Evolutionary conservation across 2,329 filamentous ascomycete species (phyloP).

Genomic region (Botrytis byssoidea): DNA sequence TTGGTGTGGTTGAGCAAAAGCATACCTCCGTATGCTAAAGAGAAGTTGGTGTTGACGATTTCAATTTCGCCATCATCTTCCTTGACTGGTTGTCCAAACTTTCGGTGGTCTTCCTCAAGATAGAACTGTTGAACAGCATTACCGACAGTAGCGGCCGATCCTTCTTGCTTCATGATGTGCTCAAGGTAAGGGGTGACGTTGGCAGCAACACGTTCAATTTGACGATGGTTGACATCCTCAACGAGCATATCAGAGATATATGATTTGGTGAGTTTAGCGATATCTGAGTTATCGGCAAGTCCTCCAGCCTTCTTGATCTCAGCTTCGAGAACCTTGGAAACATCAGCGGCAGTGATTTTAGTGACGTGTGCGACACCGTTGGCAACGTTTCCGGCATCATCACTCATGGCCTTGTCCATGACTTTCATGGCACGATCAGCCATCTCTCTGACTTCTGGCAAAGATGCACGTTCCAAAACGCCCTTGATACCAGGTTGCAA

Average conservation of each 20-base stretch:
- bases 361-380: conserved; percentile 45
- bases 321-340: conserved; percentile 70
- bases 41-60: conserved; percentile 98
- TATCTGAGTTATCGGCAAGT: conserved; percentile 58
- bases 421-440: conserved; percentile 78
- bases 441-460: conserved; percentile 91
- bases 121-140: conserved; percentile 75
- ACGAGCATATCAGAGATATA: conserved; percentile 84
- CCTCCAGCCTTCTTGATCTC: conserved; percentile 71
- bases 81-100: conserved; percentile 78
- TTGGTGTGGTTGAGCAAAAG: conserved; percentile 95
- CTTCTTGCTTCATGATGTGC: conserved; percentile 62
- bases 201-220: conserved; percentile 67
- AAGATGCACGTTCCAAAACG: conserved; percentile 81
- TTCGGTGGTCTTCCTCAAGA: conserved; percentile 80
- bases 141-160: conserved; percentile 62
- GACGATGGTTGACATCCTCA: conserved; percentile 82
- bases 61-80: conserved; percentile 91
- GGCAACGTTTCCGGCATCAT: conserved; percentile 58
- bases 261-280: conserved; percentile 65
- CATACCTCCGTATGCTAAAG: conserved; percentile 96
- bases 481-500: conserved; percentile 89
- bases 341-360: conserved; percentile 69
- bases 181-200: conserved; percentile 74
- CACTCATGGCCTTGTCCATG: conserved; percentile 90